phyloP scores from a whole-genome alignment of 257 asterid species.

The Ajuga chamaepitys region DNA sequence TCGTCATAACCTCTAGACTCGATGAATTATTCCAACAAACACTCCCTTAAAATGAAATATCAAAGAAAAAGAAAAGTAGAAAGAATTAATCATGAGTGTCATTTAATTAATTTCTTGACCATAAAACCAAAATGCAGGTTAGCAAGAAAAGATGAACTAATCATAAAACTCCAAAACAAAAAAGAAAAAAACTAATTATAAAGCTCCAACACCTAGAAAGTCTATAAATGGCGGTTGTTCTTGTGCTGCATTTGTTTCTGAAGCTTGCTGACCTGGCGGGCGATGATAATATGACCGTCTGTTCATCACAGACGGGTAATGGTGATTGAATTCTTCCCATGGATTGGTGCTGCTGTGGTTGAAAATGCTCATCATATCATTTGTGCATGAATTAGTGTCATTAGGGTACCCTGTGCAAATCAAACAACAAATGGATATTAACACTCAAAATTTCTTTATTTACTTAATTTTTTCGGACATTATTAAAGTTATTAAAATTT shows the following conservation, averaged over 20 bases:
- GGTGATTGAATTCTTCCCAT: conserved; percentile 21
- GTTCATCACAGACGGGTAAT: neutral
- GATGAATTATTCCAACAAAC: too few species aligned
- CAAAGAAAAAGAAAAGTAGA: too few species aligned
- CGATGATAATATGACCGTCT: conserved; percentile 22
- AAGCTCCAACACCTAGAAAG: conserved; percentile 92
- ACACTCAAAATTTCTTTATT: too few species aligned
- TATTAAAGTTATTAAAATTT: too few species aligned
- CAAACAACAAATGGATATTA: neutral
- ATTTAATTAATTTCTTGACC: neutral
- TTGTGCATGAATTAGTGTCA: too few species aligned
- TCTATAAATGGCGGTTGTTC: conserved; percentile 77
- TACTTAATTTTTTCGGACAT: too few species aligned
- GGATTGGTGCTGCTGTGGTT: conserved; percentile 16
- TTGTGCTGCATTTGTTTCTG: conserved; percentile 24
- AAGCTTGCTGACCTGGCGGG: conserved; percentile 24
- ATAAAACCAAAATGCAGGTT: neutral
- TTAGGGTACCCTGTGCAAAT: neutral
- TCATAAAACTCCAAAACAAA: too few species aligned
- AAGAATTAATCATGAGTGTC: too few species aligned
- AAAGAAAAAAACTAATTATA: conserved; percentile 11
- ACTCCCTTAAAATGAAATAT: too few species aligned
- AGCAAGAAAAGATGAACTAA: neutral
- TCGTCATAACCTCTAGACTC: too few species aligned
- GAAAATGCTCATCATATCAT: conserved; percentile 29